Evolutionary conservation across 179 eudicot species (phyloP).

Genomic region (Vitellaria paradoxa): DNA sequence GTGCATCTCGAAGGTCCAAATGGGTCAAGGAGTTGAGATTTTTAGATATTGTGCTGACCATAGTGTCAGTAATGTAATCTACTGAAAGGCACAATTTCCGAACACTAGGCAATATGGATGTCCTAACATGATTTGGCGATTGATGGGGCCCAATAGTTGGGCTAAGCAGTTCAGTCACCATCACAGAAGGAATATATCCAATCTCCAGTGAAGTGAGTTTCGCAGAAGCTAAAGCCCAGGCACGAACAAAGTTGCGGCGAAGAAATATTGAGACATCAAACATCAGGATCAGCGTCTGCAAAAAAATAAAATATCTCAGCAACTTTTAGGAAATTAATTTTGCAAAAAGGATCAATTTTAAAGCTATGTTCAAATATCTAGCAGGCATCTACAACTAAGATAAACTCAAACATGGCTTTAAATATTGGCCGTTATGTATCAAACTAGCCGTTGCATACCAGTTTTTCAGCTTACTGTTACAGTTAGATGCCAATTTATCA

Average conservation of each 20-base stretch:
- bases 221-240: constrained; percentile 76
- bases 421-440: too few relatives aligned
- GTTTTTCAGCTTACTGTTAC: too few relatives aligned
- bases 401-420: too few relatives aligned
- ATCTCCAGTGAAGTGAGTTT: constrained; percentile 77
- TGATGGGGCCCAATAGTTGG: constrained; percentile 49
- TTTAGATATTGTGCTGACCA: constrained; percentile 69
- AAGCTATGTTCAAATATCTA: too few relatives aligned
- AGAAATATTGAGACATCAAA: constrained; percentile 80
- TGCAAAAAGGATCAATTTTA: too few relatives aligned
- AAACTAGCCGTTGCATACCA: too few relatives aligned
- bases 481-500: too few relatives aligned
- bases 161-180: constrained; percentile 78
- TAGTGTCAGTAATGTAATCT: constrained; percentile 87
- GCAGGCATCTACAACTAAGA: too few relatives aligned
- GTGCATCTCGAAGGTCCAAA: constrained; percentile 95
- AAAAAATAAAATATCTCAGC: constrained; percentile 15
- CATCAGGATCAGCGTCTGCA: constrained; percentile 81
- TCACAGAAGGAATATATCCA: constrained; percentile 71
- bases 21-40: constrained; percentile 63
- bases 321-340: too few relatives aligned
- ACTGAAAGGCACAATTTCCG: constrained; percentile 81
- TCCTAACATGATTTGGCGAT: constrained; percentile 32
- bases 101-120: constrained; percentile 54
- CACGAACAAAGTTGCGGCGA: constrained; percentile 71